phyloP scores from a whole-genome alignment of 2,329 filamentous ascomycete species.

The Epichloe typhina region DNA sequence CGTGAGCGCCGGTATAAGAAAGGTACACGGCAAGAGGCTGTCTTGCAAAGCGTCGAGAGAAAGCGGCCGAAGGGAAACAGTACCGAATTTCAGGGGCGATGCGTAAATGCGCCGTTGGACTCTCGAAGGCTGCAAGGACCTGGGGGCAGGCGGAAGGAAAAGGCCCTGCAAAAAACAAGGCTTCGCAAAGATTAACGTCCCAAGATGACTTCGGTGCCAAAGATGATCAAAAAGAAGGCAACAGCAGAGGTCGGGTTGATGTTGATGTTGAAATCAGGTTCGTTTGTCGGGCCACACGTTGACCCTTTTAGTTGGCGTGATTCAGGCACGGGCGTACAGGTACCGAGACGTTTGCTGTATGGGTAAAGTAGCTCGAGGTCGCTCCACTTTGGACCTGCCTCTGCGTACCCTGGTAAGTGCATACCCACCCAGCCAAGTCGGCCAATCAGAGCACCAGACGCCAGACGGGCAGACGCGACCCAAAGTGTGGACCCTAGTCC shows the following conservation, averaged over 20 bases:
- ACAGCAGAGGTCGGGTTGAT: background rate
- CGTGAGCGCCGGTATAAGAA: too few species aligned
- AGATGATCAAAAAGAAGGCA: background rate
- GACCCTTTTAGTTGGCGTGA: conserved; percentile 1
- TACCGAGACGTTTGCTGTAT: background rate
- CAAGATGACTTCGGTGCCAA: background rate
- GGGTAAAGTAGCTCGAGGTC: background rate
- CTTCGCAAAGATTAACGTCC: background rate
- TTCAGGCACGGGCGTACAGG: background rate
- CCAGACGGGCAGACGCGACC: background rate
- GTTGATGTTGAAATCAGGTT: background rate
- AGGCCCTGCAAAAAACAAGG: background rate
- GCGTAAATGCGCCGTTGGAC: background rate
- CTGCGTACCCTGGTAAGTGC: background rate
- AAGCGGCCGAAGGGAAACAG: background rate
- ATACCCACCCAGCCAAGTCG: background rate
- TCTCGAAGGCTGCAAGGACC: background rate
- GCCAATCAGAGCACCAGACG: background rate
- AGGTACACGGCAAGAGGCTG: background rate
- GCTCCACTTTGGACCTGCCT: background rate
- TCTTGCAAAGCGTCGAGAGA: background rate
- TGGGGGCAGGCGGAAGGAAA: too few species aligned
- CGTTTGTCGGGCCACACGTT: background rate
- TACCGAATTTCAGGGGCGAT: background rate
- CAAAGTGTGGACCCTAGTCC: background rate